Conservation (phyloP, 228 moss, liverwort and hornwort genomes). For the Sphagnum fallax region DNA sequence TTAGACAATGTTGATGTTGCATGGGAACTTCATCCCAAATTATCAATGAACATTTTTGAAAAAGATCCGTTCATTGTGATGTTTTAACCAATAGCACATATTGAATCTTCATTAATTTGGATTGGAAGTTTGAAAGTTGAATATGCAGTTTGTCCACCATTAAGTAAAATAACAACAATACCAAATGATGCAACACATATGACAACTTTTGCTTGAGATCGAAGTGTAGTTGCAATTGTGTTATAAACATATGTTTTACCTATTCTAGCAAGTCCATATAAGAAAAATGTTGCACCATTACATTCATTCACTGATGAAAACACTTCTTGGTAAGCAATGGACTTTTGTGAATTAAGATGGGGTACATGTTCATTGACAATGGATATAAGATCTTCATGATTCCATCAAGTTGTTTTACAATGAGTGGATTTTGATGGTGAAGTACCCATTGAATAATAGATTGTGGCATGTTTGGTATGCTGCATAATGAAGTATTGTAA, state of each 20-base stretch:
- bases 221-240: neutral
- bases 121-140: neutral
- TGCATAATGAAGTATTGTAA: neutral
- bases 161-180: neutral
- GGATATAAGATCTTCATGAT: neutral
- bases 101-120: neutral
- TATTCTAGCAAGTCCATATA: neutral
- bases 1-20: neutral
- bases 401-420: neutral
- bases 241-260: neutral
- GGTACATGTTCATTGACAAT: neutral
- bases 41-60: neutral
- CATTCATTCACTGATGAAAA: neutral
- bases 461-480: neutral
- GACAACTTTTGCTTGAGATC: neutral
- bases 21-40: slow-evolving; percentile 4
- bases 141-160: neutral
- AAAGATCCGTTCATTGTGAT: neutral
- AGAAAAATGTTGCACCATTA: neutral
- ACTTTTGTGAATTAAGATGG: neutral
- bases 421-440: neutral
- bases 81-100: neutral
- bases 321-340: neutral
- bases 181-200: neutral
- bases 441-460: neutral